Percentiles rank a stretch among this genome's conserved stretches.
Conservation (phyloP, 2,329 filamentous ascomycete species). For the Diaporthe eres region DNA sequence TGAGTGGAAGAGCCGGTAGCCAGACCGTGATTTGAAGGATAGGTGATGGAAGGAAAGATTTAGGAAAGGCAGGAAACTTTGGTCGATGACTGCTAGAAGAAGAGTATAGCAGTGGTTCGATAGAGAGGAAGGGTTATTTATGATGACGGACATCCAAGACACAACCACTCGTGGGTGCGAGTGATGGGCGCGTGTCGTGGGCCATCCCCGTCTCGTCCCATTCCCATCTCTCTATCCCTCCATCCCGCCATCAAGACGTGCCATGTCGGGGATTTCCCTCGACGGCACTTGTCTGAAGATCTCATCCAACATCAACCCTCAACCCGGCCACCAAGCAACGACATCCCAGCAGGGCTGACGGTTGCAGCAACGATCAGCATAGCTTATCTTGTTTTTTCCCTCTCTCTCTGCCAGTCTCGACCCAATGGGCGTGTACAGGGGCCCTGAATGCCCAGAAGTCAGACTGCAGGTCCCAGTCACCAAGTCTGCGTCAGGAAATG, state of each 20-base stretch:
- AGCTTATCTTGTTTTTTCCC: conserved; percentile 16
- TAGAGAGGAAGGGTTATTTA: conserved; percentile 16
- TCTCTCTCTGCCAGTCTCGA: neutral
- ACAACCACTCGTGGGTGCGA: neutral
- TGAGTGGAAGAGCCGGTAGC: conserved; percentile 31
- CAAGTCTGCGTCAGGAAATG: conserved; percentile 22
- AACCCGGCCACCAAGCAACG: conserved; percentile 1
- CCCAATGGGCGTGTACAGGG: neutral
- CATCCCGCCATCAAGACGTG: conserved; percentile 6
- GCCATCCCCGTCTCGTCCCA: conserved; percentile 21
- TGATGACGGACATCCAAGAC: neutral
- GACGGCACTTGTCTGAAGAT: conserved; percentile 28
- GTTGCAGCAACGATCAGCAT: conserved; percentile 10
- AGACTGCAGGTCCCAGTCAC: neutral
- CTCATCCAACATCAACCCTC: conserved; percentile 9
- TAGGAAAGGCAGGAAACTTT: neutral
- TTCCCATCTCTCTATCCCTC: neutral
- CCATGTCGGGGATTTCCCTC: conserved; percentile 24
- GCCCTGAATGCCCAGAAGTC: neutral
- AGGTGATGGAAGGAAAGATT: neutral
- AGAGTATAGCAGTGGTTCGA: neutral
- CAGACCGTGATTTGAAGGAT: conserved; percentile 17
- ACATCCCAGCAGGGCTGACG: conserved; percentile 4
- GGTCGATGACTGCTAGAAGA: conserved; percentile 9
- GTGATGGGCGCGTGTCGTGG: conserved; percentile 12